Conservation (phyloP, 257 asterid genomes). For the Fraxinus quadrangulata region DNA sequence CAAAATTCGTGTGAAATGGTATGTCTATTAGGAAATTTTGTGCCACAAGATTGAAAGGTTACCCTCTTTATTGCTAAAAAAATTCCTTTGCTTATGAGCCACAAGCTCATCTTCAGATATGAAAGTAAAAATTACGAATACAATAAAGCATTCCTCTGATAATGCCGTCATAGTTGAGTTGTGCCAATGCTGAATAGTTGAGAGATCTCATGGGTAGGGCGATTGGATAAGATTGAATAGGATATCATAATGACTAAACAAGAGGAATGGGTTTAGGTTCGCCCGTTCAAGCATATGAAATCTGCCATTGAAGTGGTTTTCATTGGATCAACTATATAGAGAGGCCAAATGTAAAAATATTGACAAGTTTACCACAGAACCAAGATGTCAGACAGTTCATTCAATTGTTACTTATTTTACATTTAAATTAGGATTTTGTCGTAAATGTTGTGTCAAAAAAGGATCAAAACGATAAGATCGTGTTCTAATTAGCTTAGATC, state of each 20-base stretch:
- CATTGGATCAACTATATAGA: not conserved
- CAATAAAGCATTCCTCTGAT: not conserved
- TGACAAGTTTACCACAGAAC: not conserved
- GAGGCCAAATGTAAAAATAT: not conserved
- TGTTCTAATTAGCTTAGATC: constrained; percentile 34
- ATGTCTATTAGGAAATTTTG: not conserved
- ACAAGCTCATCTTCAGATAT: not conserved
- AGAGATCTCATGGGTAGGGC: too few species aligned
- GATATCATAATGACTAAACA: not conserved
- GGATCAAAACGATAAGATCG: not conserved
- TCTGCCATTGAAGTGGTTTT: not conserved
- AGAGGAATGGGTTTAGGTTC: not conserved
- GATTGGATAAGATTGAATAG: not conserved
- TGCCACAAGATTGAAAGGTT: not conserved
- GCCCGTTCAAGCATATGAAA: not conserved
- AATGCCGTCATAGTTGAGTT: not conserved
- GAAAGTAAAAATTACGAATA: not conserved
- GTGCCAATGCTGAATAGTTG: not conserved
- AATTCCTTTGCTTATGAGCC: too few species aligned
- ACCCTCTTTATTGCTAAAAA: not conserved
- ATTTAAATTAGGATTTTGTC: not conserved
- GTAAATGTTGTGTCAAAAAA: not conserved
- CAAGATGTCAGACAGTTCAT: not conserved
- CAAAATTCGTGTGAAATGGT: too few species aligned
- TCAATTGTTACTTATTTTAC: not conserved